Conservation (phyloP, 345 rosid genomes). For the Corchorus capsularis region DNA sequence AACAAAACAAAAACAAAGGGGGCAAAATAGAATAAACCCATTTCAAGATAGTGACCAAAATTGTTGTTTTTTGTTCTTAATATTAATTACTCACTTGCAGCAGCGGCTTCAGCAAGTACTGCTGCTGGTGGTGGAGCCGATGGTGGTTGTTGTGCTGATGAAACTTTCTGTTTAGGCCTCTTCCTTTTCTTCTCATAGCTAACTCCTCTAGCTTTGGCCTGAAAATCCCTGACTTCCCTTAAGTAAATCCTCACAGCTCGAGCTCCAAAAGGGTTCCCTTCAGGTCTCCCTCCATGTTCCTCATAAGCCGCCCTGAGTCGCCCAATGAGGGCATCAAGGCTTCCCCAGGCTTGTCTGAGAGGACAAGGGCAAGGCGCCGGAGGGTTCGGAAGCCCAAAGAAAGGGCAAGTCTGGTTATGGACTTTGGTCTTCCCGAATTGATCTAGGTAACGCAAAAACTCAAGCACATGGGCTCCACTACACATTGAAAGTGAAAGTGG, state of each 20-base stretch:
- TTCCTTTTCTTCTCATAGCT: conserved; percentile 89
- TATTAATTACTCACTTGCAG: conserved; percentile 25
- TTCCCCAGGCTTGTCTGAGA: conserved; percentile 95
- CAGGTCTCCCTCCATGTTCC: conserved; percentile 85
- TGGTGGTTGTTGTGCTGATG: conserved; percentile 19
- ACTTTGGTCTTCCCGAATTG: conserved; percentile 81
- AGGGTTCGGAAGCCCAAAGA: conserved; percentile 85
- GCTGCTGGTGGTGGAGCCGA: conserved; percentile 21
- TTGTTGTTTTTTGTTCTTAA: too few species aligned
- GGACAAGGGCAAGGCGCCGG: conserved; percentile 95
- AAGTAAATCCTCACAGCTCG: conserved; percentile 79
- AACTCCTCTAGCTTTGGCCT: conserved; percentile 92
- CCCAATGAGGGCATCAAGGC: conserved; percentile 95
- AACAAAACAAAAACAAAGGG: not conserved
- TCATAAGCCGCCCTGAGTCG: conserved; percentile 95
- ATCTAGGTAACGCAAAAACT: conserved; percentile 76
- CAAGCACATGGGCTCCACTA: conserved; percentile 86
- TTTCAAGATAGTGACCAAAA: not conserved
- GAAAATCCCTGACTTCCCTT: conserved; percentile 90
- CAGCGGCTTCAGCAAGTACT: conserved; percentile 24
- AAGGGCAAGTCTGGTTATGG: conserved; percentile 81
- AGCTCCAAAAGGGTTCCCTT: conserved; percentile 87
- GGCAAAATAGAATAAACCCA: not conserved
- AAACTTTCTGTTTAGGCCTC: conserved; percentile 50
- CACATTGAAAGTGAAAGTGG: conserved; percentile 74